phyloP scores from a whole-genome alignment of 2,329 filamentous ascomycete species.

The Pseudogymnoascus sp. region DNA sequence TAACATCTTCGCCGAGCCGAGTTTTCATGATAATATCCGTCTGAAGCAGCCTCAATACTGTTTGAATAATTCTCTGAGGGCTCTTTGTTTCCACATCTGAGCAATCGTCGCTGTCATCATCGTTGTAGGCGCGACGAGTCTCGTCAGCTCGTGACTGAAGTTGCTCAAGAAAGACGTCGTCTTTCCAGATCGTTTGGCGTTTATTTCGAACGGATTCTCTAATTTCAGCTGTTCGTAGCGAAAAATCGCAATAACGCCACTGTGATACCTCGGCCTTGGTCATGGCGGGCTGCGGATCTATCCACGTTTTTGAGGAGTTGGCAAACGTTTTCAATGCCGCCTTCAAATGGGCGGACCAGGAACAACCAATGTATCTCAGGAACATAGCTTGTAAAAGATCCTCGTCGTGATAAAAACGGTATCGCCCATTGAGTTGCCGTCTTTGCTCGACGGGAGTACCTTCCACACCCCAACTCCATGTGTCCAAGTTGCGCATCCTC shows the following conservation, averaged over 20 bases:
- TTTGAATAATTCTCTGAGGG: conserved; percentile 44
- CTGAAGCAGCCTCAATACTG: conserved; percentile 46
- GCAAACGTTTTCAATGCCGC: conserved; percentile 25
- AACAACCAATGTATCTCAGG: conserved; percentile 43
- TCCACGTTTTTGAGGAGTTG: conserved; percentile 13
- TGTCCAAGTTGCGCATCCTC: conserved; percentile 41
- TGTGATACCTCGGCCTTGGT: conserved; percentile 19
- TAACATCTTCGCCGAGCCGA: conserved; percentile 39
- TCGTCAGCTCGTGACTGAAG: conserved; percentile 35
- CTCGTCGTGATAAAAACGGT: conserved; percentile 51
- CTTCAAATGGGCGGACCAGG: conserved; percentile 40
- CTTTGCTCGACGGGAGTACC: conserved; percentile 41
- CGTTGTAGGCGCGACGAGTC: conserved; percentile 30
- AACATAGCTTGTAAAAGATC: conserved; percentile 48
- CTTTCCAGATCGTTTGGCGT: conserved; percentile 35
- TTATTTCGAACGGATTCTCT: conserved; percentile 26
- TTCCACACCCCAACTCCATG: conserved; percentile 41
- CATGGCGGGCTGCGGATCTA: conserved; percentile 22
- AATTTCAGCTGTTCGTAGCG: background rate
- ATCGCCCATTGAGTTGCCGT: conserved; percentile 48
- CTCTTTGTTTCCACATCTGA: conserved; percentile 30
- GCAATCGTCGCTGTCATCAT: conserved; percentile 29
- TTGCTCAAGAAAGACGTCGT: conserved; percentile 48
- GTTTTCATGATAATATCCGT: conserved; percentile 46
- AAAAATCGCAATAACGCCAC: background rate